Conservation (phyloP, 768 basidiomycete genomes). For the Lactarius deliciosus region DNA sequence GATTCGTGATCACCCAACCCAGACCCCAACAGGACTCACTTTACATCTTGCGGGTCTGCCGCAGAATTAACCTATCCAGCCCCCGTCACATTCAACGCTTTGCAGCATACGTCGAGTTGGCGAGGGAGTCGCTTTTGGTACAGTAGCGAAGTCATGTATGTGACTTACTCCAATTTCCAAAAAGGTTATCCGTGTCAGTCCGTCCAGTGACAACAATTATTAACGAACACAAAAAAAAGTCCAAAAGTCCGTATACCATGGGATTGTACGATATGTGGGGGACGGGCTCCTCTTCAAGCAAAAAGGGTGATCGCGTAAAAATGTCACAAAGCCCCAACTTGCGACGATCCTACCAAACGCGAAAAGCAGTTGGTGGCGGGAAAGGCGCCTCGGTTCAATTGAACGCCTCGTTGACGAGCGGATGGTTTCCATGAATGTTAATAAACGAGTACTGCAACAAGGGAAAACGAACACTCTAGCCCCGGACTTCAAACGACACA, state of each 20-base stretch:
- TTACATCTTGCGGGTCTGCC: too few species aligned
- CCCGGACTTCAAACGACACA: constrained; percentile 22
- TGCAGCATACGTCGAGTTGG: too few species aligned
- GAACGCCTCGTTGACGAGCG: constrained; percentile 4
- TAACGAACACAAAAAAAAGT: neutral
- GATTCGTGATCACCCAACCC: too few species aligned
- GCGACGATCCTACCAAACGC: neutral
- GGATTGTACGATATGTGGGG: neutral
- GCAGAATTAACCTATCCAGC: too few species aligned
- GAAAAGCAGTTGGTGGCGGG: neutral
- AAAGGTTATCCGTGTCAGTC: neutral
- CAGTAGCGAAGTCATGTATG: too few species aligned
- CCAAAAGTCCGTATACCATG: neutral
- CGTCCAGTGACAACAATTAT: neutral
- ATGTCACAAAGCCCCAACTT: neutral
- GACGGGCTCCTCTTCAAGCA: neutral
- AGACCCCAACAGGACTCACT: too few species aligned
- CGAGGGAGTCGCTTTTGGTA: too few species aligned
- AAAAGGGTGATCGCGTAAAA: neutral
- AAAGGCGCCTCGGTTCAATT: neutral
- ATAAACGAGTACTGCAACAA: constrained; percentile 33
- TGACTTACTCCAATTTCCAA: too few species aligned
- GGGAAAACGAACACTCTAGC: too few species aligned
- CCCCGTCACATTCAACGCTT: too few species aligned
- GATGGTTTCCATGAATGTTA: constrained; percentile 34